Evolutionary conservation across 1,284 basidiomycete genomes (phyloP).

Genomic region (Cutaneotrichosporon dermatis): DNA sequence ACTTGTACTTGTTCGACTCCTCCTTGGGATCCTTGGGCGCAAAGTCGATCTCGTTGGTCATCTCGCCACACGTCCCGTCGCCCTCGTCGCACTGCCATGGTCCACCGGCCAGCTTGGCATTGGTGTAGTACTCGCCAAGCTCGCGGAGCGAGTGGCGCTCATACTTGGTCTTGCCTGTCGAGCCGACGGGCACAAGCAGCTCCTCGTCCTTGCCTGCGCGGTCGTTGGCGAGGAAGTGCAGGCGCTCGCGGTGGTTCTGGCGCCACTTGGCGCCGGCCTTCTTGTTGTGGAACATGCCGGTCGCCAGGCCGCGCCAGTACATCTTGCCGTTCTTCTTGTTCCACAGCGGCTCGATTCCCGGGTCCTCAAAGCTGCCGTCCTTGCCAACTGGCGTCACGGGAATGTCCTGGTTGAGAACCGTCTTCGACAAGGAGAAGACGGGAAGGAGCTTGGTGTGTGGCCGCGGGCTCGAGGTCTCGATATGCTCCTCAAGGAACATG

Average conservation of each 20-base stretch:
- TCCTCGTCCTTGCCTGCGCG: slow-evolving; percentile 25
- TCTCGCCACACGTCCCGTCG: slow-evolving; percentile 48
- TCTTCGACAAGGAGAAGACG: slow-evolving; percentile 46
- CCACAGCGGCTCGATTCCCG: slow-evolving; percentile 47
- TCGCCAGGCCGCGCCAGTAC: slow-evolving; percentile 50
- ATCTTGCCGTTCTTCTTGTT: slow-evolving; percentile 43
- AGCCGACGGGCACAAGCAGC: slow-evolving; percentile 37
- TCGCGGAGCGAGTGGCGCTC: slow-evolving; percentile 27
- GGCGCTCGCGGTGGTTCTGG: slow-evolving; percentile 45
- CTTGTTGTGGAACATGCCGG: slow-evolving; percentile 45
- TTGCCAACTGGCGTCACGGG: slow-evolving; percentile 47
- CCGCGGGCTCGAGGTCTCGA: slow-evolving; percentile 37
- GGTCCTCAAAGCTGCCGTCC: slow-evolving; percentile 40
- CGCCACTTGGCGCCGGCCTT: slow-evolving; percentile 41
- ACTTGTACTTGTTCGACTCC: slow-evolving; percentile 48
- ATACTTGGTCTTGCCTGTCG: slow-evolving; percentile 38
- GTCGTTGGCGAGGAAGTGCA: slow-evolving; percentile 47
- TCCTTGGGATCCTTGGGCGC: slow-evolving; percentile 41
- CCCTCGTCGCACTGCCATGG: slow-evolving; percentile 47
- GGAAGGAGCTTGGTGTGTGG: slow-evolving; percentile 48
- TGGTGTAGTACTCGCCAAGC: slow-evolving; percentile 46
- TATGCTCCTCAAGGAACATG: slow-evolving; percentile 46
- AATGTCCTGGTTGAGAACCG: slow-evolving; percentile 47
- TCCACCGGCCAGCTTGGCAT: slow-evolving; percentile 41
- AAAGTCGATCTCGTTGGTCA: slow-evolving; percentile 45